A percentile compares a stretch with the other conserved stretches of the same genome.
Conservation (phyloP, 805 yeast species). For the Torulaspora quercuum region DNA sequence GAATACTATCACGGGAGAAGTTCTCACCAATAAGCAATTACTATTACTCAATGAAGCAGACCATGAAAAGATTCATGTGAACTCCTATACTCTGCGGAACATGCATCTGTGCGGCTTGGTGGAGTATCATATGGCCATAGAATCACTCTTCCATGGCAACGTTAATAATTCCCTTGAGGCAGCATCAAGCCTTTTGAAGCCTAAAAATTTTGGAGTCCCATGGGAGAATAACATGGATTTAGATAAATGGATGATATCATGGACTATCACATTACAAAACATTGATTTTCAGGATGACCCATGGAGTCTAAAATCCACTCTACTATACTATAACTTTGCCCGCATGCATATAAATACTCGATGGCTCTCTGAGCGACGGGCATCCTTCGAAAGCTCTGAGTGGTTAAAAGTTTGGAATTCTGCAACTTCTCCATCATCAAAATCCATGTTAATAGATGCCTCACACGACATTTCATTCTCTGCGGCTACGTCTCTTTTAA, state of each 20-base stretch:
- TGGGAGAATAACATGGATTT: conserved; percentile 62
- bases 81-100: conserved; percentile 39
- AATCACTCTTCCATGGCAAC: conserved; percentile 48
- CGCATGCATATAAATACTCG: conserved; percentile 62
- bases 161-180: conserved; percentile 14
- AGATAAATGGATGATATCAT: conserved; percentile 77
- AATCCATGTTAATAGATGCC: conserved; percentile 13
- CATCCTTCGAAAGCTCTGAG: conserved; percentile 7
- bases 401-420: conserved; percentile 16
- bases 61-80: conserved; percentile 20
- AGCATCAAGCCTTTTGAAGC: conserved; percentile 57
- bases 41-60: conserved; percentile 19
- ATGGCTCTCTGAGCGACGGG: conserved; percentile 18
- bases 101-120: conserved; percentile 64
- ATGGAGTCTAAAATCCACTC: conserved; percentile 69
- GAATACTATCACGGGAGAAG: conserved; percentile 9
- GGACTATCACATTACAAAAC: conserved; percentile 68
- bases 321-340: conserved; percentile 70
- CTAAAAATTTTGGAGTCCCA: conserved; percentile 62
- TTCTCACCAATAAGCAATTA: conserved; percentile 25
- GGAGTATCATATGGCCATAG: conserved; percentile 64
- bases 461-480: conserved; percentile 48
- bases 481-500: conserved; percentile 62
- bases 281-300: conserved; percentile 44
- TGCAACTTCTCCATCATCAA: conserved; percentile 1